Conservation (phyloP, 192 early-diverging fungal species). For the Jimgerdemannia lactiflua region DNA sequence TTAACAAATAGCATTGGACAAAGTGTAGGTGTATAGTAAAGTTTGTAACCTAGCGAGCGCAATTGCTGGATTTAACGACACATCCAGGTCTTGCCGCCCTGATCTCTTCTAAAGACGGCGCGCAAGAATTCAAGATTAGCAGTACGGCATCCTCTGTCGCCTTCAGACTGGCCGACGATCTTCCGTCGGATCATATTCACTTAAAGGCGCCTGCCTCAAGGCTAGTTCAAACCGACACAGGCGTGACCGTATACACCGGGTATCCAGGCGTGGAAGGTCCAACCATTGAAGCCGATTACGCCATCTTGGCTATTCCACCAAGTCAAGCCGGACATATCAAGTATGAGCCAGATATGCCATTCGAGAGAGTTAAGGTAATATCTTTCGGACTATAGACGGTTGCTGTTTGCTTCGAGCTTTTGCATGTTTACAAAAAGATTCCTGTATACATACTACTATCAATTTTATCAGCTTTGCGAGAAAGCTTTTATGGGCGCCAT, state of each 20-base stretch:
- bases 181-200: slow-evolving; percentile 1
- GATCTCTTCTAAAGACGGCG: slow-evolving; percentile 2
- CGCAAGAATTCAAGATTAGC: slow-evolving; percentile 14
- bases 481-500: slow-evolving; percentile 11
- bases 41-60: no score
- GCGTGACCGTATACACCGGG: slow-evolving; percentile 7
- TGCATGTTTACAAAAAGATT: no score
- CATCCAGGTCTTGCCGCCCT: not conserved
- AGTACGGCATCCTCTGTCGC: slow-evolving; percentile 2
- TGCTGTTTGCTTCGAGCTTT: no score
- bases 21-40: no score
- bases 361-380: slow-evolving; percentile 13
- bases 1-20: no score
- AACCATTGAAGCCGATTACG: not conserved
- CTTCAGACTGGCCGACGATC: not conserved
- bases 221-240: not conserved
- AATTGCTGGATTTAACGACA: not conserved
- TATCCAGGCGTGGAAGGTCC: not conserved
- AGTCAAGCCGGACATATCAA: slow-evolving; percentile 2
- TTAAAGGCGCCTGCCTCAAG: not conserved
- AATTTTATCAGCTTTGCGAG: slow-evolving; percentile 12
- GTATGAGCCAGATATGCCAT: slow-evolving; percentile 1
- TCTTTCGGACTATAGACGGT: no score
- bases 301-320: slow-evolving; percentile 13
- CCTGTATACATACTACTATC: not conserved